Base-by-base conservation (phyloP, 2,329 filamentous ascomycete species). In the Phialophora verrucosa region DNA sequence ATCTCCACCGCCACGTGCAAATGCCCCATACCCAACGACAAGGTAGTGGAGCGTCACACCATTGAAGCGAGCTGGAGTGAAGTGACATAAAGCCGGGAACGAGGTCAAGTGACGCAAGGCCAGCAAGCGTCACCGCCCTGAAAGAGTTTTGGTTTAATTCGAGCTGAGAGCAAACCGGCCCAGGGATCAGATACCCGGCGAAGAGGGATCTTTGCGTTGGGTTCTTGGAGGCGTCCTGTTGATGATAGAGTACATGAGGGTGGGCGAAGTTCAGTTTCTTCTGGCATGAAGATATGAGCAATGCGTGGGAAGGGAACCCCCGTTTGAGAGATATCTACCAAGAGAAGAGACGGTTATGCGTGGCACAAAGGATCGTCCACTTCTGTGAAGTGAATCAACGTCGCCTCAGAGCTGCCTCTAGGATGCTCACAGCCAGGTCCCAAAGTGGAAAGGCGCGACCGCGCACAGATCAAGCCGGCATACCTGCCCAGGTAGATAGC, bases 241-340 rank as follows among this genome's bases (percentile, higher is more conserved):
- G 63, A 66, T 62, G 67, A 54, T 64, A 60, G 68, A 66, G 44
- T 59, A 68, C 44, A 53, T 55, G 25, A 63, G 49, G 53, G 62
- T 47, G 29, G 12, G 59, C 12, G 23, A 50, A 55, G 57, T 63
- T 57, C 63, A 42, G 59, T 56, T 55, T 63, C 60, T 55, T 63
- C 63, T 59, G 59, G 49, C 42, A 68, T 68, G 65, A 70, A 68
- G 65, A 70, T 60, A 70, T 61, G 65, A 68, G 60, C 59, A 64
- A 68, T 57, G 55, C 51, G 59, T 42, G 58, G 50, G 47, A 32
- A 17, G 59, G 11, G 20, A 54, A 61, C n/a, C 20, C 47, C 20
- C 49, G 29, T 54, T 4, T 25, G 59, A 54, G 47, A 53, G 11
- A 54, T 10, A 44, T 35, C 49, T 51, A 51, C 38, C 38, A 44